These are phyloP conservation scores for Tetrahymena malaccensis DNA, from an alignment of 73 alveolate genomes.

Conservation along the genomic window DNA sequence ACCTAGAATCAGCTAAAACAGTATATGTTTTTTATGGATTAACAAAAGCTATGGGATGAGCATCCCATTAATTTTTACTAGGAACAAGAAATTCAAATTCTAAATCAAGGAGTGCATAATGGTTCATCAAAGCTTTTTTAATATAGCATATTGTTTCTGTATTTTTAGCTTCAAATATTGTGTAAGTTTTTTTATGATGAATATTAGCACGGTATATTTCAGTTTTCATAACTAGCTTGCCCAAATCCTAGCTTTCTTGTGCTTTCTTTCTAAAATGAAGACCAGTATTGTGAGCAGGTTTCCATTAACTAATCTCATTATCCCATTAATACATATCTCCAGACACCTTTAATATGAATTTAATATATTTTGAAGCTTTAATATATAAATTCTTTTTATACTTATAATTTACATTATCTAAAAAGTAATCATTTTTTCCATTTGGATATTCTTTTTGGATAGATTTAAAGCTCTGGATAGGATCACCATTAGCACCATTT, in stretches of 20 bases:
- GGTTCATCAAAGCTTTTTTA: constrained; percentile 14
- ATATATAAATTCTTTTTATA: not conserved
- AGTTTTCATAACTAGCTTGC: not conserved
- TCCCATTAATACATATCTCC: not conserved
- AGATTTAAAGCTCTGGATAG: not conserved
- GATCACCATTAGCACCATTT: not conserved
- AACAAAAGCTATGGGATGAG: constrained; percentile 22
- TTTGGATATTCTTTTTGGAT: not conserved
- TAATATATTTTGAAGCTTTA: not conserved
- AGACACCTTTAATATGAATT: not conserved
- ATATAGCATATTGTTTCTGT: constrained; percentile 13
- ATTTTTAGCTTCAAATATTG: not conserved
- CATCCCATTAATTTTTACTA: constrained; percentile 29
- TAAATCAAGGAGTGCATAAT: constrained; percentile 6
- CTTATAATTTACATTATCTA: not conserved
- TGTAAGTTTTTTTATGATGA: not conserved
- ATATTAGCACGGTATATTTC: not conserved
- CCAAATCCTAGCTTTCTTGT: not conserved
- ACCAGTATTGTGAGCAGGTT: not conserved
- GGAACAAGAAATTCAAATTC: constrained; percentile 24
- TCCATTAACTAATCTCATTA: not conserved
- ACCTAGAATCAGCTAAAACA: constrained; percentile 30
- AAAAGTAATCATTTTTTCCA: not conserved
- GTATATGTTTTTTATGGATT: constrained; percentile 30
- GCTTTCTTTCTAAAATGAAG: not conserved